phyloP scores from a whole-genome alignment of 352 stramenopile species.

The Paralagenidium karlingii region DNA sequence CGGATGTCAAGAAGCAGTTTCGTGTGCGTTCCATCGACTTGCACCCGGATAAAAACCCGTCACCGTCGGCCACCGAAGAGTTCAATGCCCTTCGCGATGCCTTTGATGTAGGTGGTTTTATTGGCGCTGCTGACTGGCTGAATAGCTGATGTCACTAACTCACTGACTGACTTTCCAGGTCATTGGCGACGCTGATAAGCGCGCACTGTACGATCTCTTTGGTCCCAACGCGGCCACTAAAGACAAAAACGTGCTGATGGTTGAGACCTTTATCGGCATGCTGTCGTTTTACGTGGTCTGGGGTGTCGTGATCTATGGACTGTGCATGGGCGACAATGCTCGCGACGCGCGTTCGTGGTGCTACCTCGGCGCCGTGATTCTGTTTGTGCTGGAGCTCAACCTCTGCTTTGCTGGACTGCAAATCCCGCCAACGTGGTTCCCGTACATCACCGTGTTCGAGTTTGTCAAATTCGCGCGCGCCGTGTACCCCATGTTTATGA shows the following conservation, averaged over 20 bases:
- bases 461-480: conserved; percentile 86
- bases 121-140: not conserved
- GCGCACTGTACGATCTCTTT: conserved; percentile 94
- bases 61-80: conserved; percentile 79
- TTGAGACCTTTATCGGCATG: conserved; percentile 85
- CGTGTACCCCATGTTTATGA: conserved; percentile 93
- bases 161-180: conserved; percentile 11
- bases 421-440: conserved; percentile 49
- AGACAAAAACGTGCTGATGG: conserved; percentile 76
- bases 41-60: conserved; percentile 96
- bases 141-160: too few species aligned
- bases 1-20: conserved; percentile 97
- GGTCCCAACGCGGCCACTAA: conserved; percentile 84
- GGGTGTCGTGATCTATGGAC: conserved; percentile 91
- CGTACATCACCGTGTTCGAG: conserved; percentile 85
- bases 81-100: conserved; percentile 91
- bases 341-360: conserved; percentile 87
- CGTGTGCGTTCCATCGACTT: conserved; percentile 89
- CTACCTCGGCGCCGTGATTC: conserved; percentile 88
- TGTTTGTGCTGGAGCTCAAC: conserved; percentile 91
- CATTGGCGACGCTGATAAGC: conserved; percentile 84
- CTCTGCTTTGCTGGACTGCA: conserved; percentile 57
- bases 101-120: conserved; percentile 76
- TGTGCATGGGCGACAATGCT: conserved; percentile 88
- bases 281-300: conserved; percentile 94